A percentile compares a stretch with the other conserved stretches of the same genome.
Evolutionary conservation across 2,329 filamentous ascomycete genomes (phyloP).

Genomic region (Apiospora aurea): DNA sequence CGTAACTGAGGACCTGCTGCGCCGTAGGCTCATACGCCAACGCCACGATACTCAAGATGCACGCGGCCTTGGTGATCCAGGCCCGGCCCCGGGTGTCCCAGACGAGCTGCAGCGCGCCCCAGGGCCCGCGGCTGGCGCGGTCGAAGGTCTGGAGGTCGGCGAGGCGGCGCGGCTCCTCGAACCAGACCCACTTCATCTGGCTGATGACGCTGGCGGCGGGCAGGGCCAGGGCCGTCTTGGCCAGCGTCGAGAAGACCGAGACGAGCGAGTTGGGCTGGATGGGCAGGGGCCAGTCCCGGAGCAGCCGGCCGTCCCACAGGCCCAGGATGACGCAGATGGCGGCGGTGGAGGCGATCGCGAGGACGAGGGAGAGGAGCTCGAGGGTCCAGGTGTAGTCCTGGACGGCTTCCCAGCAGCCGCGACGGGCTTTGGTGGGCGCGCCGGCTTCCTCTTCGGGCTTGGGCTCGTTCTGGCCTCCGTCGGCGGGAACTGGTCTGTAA

Average conservation of each 20-base stretch:
- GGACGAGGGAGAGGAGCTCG: conserved; percentile 14
- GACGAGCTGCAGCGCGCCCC: conserved; percentile 32
- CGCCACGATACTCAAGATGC: conserved; percentile 26
- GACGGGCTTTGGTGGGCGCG: not conserved
- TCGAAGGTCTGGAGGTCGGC: conserved; percentile 39
- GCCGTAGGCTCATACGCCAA: conserved; percentile 31
- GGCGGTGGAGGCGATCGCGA: not conserved
- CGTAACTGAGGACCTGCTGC: conserved; percentile 30
- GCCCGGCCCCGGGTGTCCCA: not conserved
- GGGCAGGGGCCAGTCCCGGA: conserved; percentile 24
- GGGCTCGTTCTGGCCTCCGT: not conserved
- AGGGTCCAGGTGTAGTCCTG: conserved; percentile 11
- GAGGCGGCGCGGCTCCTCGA: conserved; percentile 32
- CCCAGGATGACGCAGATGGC: conserved; percentile 15
- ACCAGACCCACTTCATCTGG: conserved; percentile 47
- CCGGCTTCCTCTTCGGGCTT: not conserved
- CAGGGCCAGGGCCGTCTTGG: conserved; percentile 41
- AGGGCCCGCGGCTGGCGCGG: conserved; percentile 38
- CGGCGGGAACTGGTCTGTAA: conserved; percentile 4
- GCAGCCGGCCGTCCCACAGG: not conserved
- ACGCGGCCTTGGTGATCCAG: not conserved
- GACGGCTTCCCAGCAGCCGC: conserved; percentile 13
- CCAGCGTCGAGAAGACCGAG: conserved; percentile 42
- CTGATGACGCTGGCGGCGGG: conserved; percentile 41
- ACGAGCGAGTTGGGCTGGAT: conserved; percentile 44